phyloP scores from a whole-genome alignment of 257 asterid species.

The Solanum ossicruentum region DNA sequence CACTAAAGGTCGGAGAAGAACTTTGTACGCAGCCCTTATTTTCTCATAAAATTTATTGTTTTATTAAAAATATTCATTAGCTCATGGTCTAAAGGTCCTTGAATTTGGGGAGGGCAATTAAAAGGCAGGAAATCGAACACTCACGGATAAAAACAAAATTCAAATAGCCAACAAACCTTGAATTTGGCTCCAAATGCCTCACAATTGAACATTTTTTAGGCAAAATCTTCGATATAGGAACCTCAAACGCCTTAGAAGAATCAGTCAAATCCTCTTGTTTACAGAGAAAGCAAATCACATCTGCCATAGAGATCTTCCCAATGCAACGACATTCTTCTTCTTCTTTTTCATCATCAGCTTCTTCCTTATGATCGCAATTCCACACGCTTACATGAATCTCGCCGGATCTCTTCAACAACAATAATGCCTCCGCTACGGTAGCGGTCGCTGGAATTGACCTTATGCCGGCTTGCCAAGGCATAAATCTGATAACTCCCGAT shows the following conservation, averaged over 20 bases:
- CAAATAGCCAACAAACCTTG: slow-evolving; percentile 30
- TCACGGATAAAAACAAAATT: not conserved
- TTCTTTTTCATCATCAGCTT: not conserved
- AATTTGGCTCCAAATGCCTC: slow-evolving; percentile 49
- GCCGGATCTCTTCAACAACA: slow-evolving; percentile 36
- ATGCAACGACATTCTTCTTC: slow-evolving; percentile 25
- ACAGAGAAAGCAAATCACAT: slow-evolving; percentile 59
- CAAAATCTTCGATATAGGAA: slow-evolving; percentile 38
- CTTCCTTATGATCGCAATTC: slow-evolving; percentile 14
- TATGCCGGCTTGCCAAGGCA: slow-evolving; percentile 77
- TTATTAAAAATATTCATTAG: too few relatives aligned
- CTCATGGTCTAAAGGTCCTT: too few relatives aligned
- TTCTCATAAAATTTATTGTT: too few relatives aligned
- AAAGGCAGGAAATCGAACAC: too few relatives aligned
- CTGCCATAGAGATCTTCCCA: slow-evolving; percentile 54
- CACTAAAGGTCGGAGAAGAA: too few relatives aligned
- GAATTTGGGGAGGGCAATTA: too few relatives aligned
- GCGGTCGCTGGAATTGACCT: slow-evolving; percentile 31
- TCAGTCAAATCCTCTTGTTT: slow-evolving; percentile 32
- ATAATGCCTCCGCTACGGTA: slow-evolving; percentile 35
- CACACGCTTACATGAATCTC: slow-evolving; percentile 54
- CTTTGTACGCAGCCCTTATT: too few relatives aligned
- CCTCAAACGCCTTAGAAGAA: slow-evolving; percentile 48
- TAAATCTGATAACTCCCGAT: slow-evolving; percentile 56
- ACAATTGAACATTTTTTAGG: slow-evolving; percentile 27